Percentiles rank a stretch among this genome's conserved stretches.
These are phyloP conservation scores for Euphorbia tirucalli DNA, from an alignment of 345 rosid species.

Conservation along the genomic window DNA sequence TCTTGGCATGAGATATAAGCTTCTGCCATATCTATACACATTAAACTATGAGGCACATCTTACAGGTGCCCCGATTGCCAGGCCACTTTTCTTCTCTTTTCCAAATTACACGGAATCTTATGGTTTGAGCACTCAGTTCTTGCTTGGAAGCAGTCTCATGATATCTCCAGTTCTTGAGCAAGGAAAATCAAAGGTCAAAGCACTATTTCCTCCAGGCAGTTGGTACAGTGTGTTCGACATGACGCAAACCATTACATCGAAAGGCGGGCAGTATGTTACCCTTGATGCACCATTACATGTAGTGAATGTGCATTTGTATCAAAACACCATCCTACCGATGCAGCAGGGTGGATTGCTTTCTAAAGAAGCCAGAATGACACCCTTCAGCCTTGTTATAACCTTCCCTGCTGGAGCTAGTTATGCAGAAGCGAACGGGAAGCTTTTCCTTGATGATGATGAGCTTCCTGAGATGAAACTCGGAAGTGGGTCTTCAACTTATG, in stretches of 20 bases:
- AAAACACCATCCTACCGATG: slow-evolving; percentile 80
- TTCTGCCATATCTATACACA: slow-evolving; percentile 85
- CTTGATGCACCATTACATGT: slow-evolving; percentile 75
- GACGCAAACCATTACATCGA: slow-evolving; percentile 52
- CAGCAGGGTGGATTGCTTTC: slow-evolving; percentile 87
- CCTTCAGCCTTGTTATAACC: slow-evolving; percentile 64
- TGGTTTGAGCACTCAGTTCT: slow-evolving; percentile 82
- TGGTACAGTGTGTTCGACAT: slow-evolving; percentile 88
- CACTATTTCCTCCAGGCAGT: slow-evolving; percentile 84
- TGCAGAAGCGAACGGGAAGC: slow-evolving; percentile 70
- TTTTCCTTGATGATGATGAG: slow-evolving; percentile 81
- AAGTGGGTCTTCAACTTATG: slow-evolving; percentile 57
- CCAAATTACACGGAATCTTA: slow-evolving; percentile 61
- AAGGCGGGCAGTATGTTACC: slow-evolving; percentile 49
- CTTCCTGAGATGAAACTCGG: slow-evolving; percentile 89
- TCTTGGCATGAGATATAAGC: slow-evolving; percentile 87
- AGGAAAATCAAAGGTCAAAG: slow-evolving; percentile 64
- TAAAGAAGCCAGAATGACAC: slow-evolving; percentile 81
- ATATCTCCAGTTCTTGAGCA: slow-evolving; percentile 86
- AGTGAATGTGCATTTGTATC: slow-evolving; percentile 82
- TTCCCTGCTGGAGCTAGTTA: slow-evolving; percentile 66
- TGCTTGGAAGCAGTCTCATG: slow-evolving; percentile 84
- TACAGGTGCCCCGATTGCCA: slow-evolving; percentile 80
- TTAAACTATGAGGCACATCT: slow-evolving; percentile 71
- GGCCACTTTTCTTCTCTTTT: slow-evolving; percentile 98